Evolutionary conservation across 306 rosid species (phyloP), one percentile per base, ranked within the genome.

Genomic region (Arachis stenosperma): DNA sequence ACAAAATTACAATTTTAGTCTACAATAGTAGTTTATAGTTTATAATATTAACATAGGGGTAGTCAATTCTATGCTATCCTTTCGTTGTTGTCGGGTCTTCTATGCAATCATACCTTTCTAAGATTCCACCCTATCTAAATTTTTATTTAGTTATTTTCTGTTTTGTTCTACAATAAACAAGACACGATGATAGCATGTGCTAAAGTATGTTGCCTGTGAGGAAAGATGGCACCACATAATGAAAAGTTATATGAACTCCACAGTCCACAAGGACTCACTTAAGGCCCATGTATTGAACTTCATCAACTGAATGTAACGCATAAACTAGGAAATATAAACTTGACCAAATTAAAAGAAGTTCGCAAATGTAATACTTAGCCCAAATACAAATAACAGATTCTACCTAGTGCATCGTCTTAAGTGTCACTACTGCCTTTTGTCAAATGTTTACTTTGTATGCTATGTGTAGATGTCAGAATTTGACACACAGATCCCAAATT

Each of bases 181-280:
- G 27, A 13, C 3, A 33, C 37, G 46, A 60, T 33, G 13, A 30
- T 8, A 37, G 22, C 56, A 47, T 70, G 37, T 54, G 58, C 41
- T n/a, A 29, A 48, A 65, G 5, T 46, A 9, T 43, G 17, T 12
- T 13, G 17, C 52, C 36, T 27, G 9, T 22, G 41, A 11, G 7
- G 70, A 74, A 56, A 46, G 17, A 37, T 56, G 52, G 64, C 51
- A 11, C 65, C 17, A 11, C 40, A 7, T 48, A 50, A 57, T 64
- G 57, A 65, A 81, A 52, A 47, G 61, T 60, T 70, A 70, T 7
- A 78, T 47, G 54, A 78, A 40, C 12, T 56, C 56, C 39, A 55
- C 17, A 33, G 42, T 56, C 56, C 39, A 55, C 17, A 33, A 42
- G 52, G 44, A 50, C 36, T 50, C n/a, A 39, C 9, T 40, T 22